phyloP scores from a whole-genome alignment of 495 filamentous ascomycete species.

The Stereocaulon alpinum region DNA sequence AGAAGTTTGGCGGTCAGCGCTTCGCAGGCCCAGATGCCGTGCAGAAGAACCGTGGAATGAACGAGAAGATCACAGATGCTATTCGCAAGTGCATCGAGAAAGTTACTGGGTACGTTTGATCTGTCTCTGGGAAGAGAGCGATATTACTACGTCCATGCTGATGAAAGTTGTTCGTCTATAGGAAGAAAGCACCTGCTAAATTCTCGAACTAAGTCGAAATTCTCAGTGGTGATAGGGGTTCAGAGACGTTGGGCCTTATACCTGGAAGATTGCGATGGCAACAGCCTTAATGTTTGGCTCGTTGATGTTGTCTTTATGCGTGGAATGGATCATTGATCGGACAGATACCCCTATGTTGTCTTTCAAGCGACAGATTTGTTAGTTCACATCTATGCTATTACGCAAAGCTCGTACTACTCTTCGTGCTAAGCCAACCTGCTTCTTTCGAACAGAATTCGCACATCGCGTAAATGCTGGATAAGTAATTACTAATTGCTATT shows the following conservation, averaged over 20 bases:
- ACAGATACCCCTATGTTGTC: not conserved
- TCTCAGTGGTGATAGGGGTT: not conserved
- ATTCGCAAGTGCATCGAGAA: conserved; percentile 19
- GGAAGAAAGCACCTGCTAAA: conserved; percentile 16
- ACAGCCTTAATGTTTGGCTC: not conserved
- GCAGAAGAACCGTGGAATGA: conserved; percentile 17
- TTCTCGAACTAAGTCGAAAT: conserved; percentile 12
- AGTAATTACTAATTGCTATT: not conserved
- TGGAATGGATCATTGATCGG: not conserved
- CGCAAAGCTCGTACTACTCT: too few relatives aligned
- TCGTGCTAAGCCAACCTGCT: too few relatives aligned
- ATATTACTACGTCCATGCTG: not conserved
- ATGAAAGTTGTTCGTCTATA: not conserved
- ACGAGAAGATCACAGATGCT: conserved; percentile 22
- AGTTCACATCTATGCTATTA: not conserved
- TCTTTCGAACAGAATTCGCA: not conserved
- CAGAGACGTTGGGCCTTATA: not conserved
- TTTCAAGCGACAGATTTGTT: too few relatives aligned
- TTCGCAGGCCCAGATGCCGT: conserved; percentile 10
- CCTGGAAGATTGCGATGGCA: not conserved
- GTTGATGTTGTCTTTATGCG: not conserved
- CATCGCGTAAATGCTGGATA: not conserved
- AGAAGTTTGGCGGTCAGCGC: conserved; percentile 10
- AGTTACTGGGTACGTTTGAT: conserved; percentile 15
- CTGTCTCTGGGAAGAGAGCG: not conserved